Percentiles rank a stretch among this genome's conserved stretches.
phyloP scores from a whole-genome alignment of 2,329 filamentous ascomycete species.

The Ceratocystis variospora region DNA sequence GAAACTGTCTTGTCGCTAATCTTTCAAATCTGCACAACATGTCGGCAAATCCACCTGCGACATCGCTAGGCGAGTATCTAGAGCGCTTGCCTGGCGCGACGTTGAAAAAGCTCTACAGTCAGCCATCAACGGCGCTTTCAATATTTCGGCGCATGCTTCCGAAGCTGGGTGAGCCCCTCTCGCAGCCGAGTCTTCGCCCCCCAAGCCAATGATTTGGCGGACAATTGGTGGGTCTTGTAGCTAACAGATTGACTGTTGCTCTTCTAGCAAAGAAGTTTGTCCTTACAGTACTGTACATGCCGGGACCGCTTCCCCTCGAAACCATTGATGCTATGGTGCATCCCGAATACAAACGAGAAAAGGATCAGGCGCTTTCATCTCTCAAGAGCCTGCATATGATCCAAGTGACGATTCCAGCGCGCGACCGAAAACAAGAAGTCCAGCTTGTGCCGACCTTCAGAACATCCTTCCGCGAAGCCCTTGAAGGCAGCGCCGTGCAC shows the following conservation, averaged over 20 bases:
- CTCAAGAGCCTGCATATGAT: slow-evolving; percentile 81
- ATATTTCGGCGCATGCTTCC: slow-evolving; percentile 97
- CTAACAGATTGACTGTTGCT: neutral
- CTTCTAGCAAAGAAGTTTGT: slow-evolving; percentile 76
- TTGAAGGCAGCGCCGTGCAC: slow-evolving; percentile 74
- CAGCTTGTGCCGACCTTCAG: slow-evolving; percentile 71
- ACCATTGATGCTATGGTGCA: slow-evolving; percentile 81
- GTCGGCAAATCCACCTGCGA: slow-evolving; percentile 35
- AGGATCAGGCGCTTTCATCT: slow-evolving; percentile 70
- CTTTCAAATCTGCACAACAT: slow-evolving; percentile 25
- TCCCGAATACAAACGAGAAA: slow-evolving; percentile 41
- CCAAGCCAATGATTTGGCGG: neutral
- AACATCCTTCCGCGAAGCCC: slow-evolving; percentile 66
- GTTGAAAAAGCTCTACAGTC: slow-evolving; percentile 83
- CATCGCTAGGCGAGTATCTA: slow-evolving; percentile 68
- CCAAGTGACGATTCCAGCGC: slow-evolving; percentile 45
- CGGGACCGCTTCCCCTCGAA: slow-evolving; percentile 59
- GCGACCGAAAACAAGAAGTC: slow-evolving; percentile 55
- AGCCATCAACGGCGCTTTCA: slow-evolving; percentile 86
- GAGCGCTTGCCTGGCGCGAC: slow-evolving; percentile 81
- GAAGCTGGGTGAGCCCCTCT: slow-evolving; percentile 49
- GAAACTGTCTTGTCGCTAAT: too few relatives aligned
- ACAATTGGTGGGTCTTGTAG: neutral
- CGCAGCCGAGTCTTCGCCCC: neutral
- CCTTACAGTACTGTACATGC: slow-evolving; percentile 88